Evolutionary conservation across 805 yeast genomes (phyloP), one percentile per base, ranked within the genome.

Genomic region (Saccharomycopsis sp.): DNA sequence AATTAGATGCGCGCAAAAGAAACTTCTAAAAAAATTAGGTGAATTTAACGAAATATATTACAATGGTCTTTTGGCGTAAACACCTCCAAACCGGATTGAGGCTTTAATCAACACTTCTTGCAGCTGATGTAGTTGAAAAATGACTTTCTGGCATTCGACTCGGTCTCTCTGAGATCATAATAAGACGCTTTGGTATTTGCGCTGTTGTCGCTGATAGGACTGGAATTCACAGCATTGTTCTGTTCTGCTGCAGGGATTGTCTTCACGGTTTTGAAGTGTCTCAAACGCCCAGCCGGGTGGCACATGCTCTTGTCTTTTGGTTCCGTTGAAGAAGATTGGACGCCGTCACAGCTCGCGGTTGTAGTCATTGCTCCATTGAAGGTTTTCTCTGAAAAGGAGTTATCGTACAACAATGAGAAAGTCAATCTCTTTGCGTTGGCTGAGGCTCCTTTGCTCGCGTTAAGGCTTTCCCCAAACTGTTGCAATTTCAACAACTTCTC

Each of bases 401-500:
- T 46, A 34, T 52, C 51, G 24, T 57, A 57, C 16, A 57, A 48
- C n/a, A 57, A 34, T 34, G 57, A 54, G 16, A n/a, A 54, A 3
- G 60, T 54, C 52, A 57, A 37, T 51, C 60, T 50, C 24, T 57
- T 56, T 24, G 24, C 12, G 9, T 24, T n/a, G 14, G 23, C 14
- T 7, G 57, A 46, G 9, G 50, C 15, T 16, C 51, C 54, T 14
- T 51, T 50, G 15, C 20, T 16, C 7, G 37, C 50, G 3, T 5
- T 37, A 18, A n/a, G 24, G 16, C 24, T 14, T 16, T 3, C 5
- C 15, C 29, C 34, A 41, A 57, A 57, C 44, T 59, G 55, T 51
- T 59, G 62, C 20, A 59, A 52, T 37, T 57, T 24, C 52, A 59
- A 23, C 18, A 54, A 18, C 34, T 50, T 51, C 15, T 54, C 41